A percentile compares a stretch with the other conserved stretches of the same genome.
These are phyloP conservation scores for Amaranthus tricolor DNA, from an alignment of 179 eudicot genomes.

Conservation along the genomic window DNA sequence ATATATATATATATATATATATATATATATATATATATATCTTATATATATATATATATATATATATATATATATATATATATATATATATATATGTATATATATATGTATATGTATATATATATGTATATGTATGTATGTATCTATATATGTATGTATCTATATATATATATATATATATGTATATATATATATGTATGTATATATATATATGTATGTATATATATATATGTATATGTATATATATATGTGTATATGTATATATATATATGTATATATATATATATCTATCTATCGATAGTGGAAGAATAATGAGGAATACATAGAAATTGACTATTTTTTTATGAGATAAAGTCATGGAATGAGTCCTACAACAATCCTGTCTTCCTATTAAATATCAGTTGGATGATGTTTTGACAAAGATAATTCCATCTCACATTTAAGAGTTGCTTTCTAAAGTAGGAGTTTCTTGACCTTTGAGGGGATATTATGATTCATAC, in stretches of 20 bases:
- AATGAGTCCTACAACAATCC: too few species aligned
- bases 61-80: background rate
- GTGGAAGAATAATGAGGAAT: too few species aligned
- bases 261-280: background rate
- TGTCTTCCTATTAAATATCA: too few species aligned
- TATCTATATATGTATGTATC: background rate
- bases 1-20: background rate
- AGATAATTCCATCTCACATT: too few species aligned
- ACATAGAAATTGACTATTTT: too few species aligned
- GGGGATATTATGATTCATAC: too few species aligned
- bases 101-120: background rate
- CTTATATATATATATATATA: conserved; percentile 4
- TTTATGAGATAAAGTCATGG: too few species aligned
- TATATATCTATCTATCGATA: background rate
- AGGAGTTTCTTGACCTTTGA: too few species aligned
- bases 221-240: background rate
- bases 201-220: background rate
- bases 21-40: background rate
- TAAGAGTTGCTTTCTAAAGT: too few species aligned
- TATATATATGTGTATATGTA: background rate
- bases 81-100: background rate
- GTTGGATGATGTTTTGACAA: too few species aligned
- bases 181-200: background rate
- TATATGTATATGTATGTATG: background rate
- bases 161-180: too few species aligned